Evolutionary conservation across 495 filamentous ascomycete genomes (phyloP).

Genomic region (Daldinia decipiens): DNA sequence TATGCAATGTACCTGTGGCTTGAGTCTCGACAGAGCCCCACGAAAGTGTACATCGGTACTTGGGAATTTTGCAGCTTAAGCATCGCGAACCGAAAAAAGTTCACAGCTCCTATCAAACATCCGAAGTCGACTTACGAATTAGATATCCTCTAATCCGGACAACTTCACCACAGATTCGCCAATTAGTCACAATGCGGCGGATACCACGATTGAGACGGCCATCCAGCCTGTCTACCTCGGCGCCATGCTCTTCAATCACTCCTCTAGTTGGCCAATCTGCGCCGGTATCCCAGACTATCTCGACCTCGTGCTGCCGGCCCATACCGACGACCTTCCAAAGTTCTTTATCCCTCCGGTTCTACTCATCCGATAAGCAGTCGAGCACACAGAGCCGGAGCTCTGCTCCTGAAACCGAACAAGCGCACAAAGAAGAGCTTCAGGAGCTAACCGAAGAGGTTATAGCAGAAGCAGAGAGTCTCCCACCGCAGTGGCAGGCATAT

Average conservation of each 20-base stretch:
- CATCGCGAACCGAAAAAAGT: background rate
- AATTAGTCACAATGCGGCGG: slow-evolving; percentile 45
- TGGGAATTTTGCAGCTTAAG: background rate
- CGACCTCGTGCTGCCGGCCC: slow-evolving; percentile 11
- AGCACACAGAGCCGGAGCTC: background rate
- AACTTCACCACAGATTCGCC: background rate
- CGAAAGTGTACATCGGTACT: slow-evolving; percentile 1
- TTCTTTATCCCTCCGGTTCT: slow-evolving; percentile 27
- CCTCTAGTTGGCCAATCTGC: slow-evolving; percentile 22
- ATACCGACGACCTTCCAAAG: slow-evolving; percentile 13
- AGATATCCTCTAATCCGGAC: background rate
- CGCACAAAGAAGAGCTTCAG: slow-evolving; percentile 14
- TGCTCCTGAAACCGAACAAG: background rate
- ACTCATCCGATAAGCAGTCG: slow-evolving; percentile 37
- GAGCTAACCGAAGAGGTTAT: background rate
- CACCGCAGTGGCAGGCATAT: slow-evolving; percentile 20
- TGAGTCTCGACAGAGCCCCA: background rate
- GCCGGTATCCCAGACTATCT: slow-evolving; percentile 12
- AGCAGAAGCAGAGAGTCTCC: background rate
- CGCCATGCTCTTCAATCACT: slow-evolving; percentile 20
- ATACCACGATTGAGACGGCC: slow-evolving; percentile 46
- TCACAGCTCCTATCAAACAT: background rate
- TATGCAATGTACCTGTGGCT: background rate
- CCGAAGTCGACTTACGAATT: background rate
- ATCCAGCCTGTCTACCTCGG: slow-evolving; percentile 30